These are phyloP conservation scores for Parathielavia appendiculata DNA, from an alignment of 495 filamentous ascomycete species.

Conservation along the genomic window DNA sequence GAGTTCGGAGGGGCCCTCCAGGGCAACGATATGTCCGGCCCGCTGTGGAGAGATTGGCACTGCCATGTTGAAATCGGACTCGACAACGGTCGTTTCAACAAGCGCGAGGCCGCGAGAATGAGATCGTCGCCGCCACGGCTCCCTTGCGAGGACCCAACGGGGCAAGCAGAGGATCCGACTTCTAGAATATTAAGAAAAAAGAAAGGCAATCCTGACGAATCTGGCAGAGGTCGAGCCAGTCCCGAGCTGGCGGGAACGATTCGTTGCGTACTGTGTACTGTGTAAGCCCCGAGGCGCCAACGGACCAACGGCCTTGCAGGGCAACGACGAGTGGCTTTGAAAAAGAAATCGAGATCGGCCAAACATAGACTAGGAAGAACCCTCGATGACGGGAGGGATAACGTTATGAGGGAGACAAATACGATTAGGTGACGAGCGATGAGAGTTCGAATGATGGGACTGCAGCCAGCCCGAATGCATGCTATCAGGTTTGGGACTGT, in stretches of 20 bases:
- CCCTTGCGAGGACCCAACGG: neutral
- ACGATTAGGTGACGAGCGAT: constrained; percentile 3
- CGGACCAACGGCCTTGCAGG: constrained; percentile 9
- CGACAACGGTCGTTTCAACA: neutral
- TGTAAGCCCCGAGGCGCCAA: neutral
- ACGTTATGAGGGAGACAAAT: neutral
- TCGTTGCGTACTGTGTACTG: too few species aligned
- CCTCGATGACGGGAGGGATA: neutral
- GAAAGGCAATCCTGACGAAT: neutral
- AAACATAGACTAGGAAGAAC: neutral
- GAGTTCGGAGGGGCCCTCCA: constrained; percentile 45
- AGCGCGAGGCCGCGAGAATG: neutral
- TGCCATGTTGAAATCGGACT: constrained; percentile 10
- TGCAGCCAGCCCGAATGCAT: constrained; percentile 10
- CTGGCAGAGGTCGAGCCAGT: neutral
- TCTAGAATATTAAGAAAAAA: constrained; percentile 13
- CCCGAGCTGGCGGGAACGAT: too few species aligned
- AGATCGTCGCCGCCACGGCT: constrained; percentile 14
- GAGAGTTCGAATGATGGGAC: neutral
- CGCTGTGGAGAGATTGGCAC: constrained; percentile 1
- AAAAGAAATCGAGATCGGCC: constrained; percentile 16
- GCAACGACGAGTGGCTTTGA: constrained; percentile 4
- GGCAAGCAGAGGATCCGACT: constrained; percentile 1
- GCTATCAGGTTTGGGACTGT: neutral
- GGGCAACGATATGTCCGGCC: constrained; percentile 45